Evolutionary conservation across 1,284 basidiomycete species (phyloP), one percentile per base, ranked within the genome.

Genomic region (Papiliotrema terrestris): DNA sequence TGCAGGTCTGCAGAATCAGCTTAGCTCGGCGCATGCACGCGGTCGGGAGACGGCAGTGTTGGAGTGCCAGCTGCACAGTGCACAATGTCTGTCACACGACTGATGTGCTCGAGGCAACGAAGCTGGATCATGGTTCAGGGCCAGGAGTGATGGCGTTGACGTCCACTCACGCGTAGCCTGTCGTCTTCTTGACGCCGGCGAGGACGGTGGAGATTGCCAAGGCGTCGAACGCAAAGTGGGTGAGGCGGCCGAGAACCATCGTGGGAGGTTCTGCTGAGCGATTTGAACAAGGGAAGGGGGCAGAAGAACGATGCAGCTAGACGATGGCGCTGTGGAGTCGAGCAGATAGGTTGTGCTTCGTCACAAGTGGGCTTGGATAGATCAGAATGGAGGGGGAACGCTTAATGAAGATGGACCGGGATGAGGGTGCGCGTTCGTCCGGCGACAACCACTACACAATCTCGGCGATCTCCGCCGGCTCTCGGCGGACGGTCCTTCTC

Each of bases 171-270:
- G 83, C 79, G 78, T 91, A 91, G 36, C 92, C 92, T 56, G 87
- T 93, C 29, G 91, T 87, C 61, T 90, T 86, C 77, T 88, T 88
- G 63, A 98, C 86, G 36, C 95, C 95, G 36, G 94, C 94, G 22
- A 95, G 78, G 11, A 98, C 83, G 11, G 94, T 91, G 17, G 91
- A 93, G 51, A 98, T 63, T 44, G 97, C 81, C 52, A 91, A 83
- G 23, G 88, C 89, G 72, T 98, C 95, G 52, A 89, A 77, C 42
- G 86, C 83, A 69, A 89, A 92, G 78, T 97, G 94, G 41, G 87
- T 74, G 23, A 97, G 77, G 75, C 86, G 83, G 66, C 91, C 93
- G 42, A 96, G 78, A 49, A 82, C 84, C 87, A 89, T 90, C 48
- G 29, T 32, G 5, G 6, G 29, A 32, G 29, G 29, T 32, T n/a